phyloP scores from a whole-genome alignment of 2,329 filamentous ascomycete genomes.

The Penicillium janthinellum region DNA sequence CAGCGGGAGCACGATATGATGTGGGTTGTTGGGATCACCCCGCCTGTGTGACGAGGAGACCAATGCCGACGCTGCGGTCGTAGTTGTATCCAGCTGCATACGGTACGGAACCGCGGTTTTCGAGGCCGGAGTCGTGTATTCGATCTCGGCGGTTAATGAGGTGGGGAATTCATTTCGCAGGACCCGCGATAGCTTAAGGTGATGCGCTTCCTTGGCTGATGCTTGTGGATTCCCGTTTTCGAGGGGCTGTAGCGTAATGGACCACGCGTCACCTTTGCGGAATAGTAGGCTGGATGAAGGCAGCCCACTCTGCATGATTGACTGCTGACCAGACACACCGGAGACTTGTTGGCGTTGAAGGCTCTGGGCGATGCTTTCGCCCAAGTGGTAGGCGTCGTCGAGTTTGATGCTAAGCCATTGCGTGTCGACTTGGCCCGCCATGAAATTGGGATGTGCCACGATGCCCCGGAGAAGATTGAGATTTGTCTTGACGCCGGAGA shows the following conservation, averaged over 20 bases:
- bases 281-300: conserved; percentile 51
- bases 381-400: conserved; percentile 39
- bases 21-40: conserved; percentile 52
- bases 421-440: conserved; percentile 53
- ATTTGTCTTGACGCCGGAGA: conserved; percentile 63
- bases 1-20: conserved; percentile 59
- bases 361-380: conserved; percentile 31
- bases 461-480: conserved; percentile 58
- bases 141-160: conserved; percentile 56
- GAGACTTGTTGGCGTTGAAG: background rate
- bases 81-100: conserved; percentile 50
- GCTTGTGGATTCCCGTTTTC: conserved; percentile 11
- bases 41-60: conserved; percentile 49
- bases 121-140: conserved; percentile 47
- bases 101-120: conserved; percentile 45
- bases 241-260: conserved; percentile 50
- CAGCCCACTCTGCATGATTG: conserved; percentile 19
- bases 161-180: conserved; percentile 63
- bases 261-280: conserved; percentile 62
- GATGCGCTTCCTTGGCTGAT: conserved; percentile 43
- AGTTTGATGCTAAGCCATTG: conserved; percentile 60
- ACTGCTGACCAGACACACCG: conserved; percentile 8
- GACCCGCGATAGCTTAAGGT: conserved; percentile 57
- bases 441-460: conserved; percentile 54
- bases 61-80: conserved; percentile 47